Conservation (phyloP, 2,329 filamentous ascomycete species). For the Alternaria ethzedia region DNA sequence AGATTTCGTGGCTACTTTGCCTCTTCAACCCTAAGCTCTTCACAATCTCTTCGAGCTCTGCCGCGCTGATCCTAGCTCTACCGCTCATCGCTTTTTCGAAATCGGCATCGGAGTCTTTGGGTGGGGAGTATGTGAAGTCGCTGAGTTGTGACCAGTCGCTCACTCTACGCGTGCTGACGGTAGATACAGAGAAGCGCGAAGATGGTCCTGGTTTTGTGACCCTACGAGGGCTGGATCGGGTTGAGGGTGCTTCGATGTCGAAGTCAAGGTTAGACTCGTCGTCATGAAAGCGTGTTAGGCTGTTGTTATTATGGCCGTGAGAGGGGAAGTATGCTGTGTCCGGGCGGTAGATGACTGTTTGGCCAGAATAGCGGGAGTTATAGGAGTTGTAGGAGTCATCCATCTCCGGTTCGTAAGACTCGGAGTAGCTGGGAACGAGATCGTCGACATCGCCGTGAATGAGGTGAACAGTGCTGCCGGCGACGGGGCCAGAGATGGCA, state of each 20-base stretch:
- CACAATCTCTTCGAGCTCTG: constrained; percentile 1
- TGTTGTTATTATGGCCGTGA: neutral
- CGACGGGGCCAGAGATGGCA: constrained; percentile 8
- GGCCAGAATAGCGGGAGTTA: constrained; percentile 14
- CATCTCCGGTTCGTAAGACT: neutral
- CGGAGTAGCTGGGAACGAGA: neutral
- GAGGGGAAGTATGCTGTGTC: constrained; percentile 13
- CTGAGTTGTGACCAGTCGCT: constrained; percentile 31
- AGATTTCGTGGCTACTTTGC: neutral
- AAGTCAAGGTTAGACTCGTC: constrained; percentile 33
- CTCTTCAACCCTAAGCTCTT: neutral
- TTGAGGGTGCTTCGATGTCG: constrained; percentile 28
- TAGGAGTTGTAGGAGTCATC: constrained; percentile 1
- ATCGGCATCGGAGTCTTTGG: neutral
- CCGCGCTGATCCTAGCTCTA: neutral
- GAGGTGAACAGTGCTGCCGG: constrained; percentile 14
- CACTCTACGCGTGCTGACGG: constrained; percentile 14
- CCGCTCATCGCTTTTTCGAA: neutral
- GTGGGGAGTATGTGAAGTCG: constrained; percentile 23
- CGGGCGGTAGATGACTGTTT: constrained; percentile 21
- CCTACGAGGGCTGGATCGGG: constrained; percentile 8
- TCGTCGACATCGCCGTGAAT: constrained; percentile 4
- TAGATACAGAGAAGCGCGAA: constrained; percentile 10
- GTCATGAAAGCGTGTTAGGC: constrained; percentile 30
- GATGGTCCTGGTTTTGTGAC: constrained; percentile 18